phyloP scores from a whole-genome alignment of 2,329 filamentous ascomycete genomes.

The Neospermospora avenae region DNA sequence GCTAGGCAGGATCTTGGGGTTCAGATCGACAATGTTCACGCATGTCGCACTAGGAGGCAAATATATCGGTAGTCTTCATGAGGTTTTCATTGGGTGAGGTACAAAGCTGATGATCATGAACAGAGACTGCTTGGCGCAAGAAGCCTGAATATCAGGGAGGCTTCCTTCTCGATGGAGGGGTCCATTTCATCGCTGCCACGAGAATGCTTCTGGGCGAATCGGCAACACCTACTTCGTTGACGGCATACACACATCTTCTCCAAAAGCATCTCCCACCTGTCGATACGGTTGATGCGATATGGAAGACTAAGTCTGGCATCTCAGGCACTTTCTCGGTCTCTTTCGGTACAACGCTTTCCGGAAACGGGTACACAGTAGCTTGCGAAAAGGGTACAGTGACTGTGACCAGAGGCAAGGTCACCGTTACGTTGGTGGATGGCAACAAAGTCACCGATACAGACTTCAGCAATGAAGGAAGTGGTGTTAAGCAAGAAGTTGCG shows the following conservation, averaged over 20 bases:
- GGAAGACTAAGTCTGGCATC: conserved; percentile 32
- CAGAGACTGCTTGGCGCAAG: conserved; percentile 60
- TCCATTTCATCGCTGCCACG: conserved; percentile 66
- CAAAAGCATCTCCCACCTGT: conserved; percentile 33
- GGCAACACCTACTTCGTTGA: conserved; percentile 25
- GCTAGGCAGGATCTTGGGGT: conserved; percentile 53
- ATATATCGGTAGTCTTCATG: conserved; percentile 38
- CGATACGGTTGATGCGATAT: conserved; percentile 35
- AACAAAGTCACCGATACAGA: conserved; percentile 26
- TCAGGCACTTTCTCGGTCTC: conserved; percentile 33
- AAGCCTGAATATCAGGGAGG: conserved; percentile 70
- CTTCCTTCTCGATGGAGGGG: conserved; percentile 72
- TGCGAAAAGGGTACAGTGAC: conserved; percentile 35
- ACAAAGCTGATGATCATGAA: conserved; percentile 9
- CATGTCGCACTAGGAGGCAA: conserved; percentile 45
- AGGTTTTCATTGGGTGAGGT: not conserved
- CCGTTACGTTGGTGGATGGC: conserved; percentile 29
- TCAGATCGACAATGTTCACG: conserved; percentile 45
- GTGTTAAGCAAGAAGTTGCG: conserved; percentile 32
- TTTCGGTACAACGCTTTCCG: conserved; percentile 33
- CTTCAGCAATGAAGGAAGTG: conserved; percentile 31
- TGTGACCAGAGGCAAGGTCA: conserved; percentile 27
- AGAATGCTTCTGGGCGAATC: conserved; percentile 52
- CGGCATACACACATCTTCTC: conserved; percentile 30
- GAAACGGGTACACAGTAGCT: conserved; percentile 32